A percentile compares a stretch with the other conserved stretches of the same genome.
Evolutionary conservation across 225 moss, liverwort and hornwort species (phyloP).

Genomic region (Anthoceros angustus): DNA sequence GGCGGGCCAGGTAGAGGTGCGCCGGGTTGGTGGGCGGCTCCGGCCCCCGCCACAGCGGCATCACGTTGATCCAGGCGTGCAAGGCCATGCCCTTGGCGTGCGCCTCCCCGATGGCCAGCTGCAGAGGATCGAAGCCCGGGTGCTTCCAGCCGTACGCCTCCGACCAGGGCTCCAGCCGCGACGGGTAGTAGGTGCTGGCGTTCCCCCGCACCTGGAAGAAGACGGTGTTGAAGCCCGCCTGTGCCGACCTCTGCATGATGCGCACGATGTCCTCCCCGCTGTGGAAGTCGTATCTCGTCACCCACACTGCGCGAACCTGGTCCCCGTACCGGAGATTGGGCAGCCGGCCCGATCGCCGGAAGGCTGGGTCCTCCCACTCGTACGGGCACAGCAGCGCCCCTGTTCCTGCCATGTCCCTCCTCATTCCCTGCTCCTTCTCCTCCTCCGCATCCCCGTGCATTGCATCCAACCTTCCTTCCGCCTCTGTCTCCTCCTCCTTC

Average conservation of each 20-base stretch:
- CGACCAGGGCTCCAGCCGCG: slow-evolving; percentile 24
- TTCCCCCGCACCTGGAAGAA: slow-evolving; percentile 31
- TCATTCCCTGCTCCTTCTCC: background rate
- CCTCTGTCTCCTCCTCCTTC: no score
- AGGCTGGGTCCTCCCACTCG: slow-evolving; percentile 26
- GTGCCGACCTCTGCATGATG: slow-evolving; percentile 20
- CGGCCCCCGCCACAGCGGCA: slow-evolving; percentile 29
- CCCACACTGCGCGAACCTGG: slow-evolving; percentile 28
- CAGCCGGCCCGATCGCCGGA: slow-evolving; percentile 21
- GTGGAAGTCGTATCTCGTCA: slow-evolving; percentile 22
- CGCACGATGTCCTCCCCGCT: slow-evolving; percentile 13
- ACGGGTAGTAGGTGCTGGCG: slow-evolving; percentile 18
- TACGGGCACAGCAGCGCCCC: slow-evolving; percentile 23
- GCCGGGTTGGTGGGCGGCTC: slow-evolving; percentile 16
- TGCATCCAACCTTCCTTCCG: no score
- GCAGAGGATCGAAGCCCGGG: slow-evolving; percentile 23
- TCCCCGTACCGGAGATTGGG: slow-evolving; percentile 30
- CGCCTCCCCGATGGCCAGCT: slow-evolving; percentile 18
- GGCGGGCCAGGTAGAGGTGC: slow-evolving; percentile 19
- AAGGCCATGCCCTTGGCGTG: slow-evolving; percentile 23
- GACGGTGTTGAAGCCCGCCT: slow-evolving; percentile 25
- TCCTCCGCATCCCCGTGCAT: background rate
- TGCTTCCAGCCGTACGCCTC: slow-evolving; percentile 17
- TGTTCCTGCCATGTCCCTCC: slow-evolving; percentile 10
- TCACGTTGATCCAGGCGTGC: slow-evolving; percentile 29